Evolutionary conservation across 768 basidiomycete genomes (phyloP).

Genomic region (Tricholoma terreum): DNA sequence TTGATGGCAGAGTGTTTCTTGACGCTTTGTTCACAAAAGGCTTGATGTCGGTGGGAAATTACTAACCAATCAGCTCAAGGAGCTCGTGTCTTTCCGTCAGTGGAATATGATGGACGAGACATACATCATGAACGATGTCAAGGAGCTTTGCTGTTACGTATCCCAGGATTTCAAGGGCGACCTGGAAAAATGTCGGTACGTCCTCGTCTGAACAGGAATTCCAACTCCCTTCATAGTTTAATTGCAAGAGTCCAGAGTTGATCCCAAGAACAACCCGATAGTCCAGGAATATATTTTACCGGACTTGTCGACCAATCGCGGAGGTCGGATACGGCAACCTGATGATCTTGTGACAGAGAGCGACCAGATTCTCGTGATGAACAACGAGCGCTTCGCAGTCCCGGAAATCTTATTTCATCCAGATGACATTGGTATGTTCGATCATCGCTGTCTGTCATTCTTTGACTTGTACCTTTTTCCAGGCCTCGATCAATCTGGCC

Average conservation of each 20-base stretch:
- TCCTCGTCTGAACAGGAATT: constrained; percentile 7
- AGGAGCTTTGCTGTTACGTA: constrained; percentile 89
- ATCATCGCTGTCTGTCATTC: constrained; percentile 9
- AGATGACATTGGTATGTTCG: constrained; percentile 74
- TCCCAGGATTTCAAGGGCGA: constrained; percentile 69
- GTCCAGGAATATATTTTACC: constrained; percentile 90
- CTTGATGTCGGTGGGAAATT: constrained; percentile 96
- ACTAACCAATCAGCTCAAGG: constrained; percentile 92
- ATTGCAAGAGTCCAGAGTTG: constrained; percentile 36
- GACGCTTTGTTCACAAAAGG: constrained; percentile 37
- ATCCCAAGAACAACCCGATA: constrained; percentile 60
- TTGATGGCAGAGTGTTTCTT: constrained; percentile 8
- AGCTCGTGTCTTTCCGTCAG: constrained; percentile 90
- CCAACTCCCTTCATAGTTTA: constrained; percentile 3
- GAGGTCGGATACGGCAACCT: constrained; percentile 51
- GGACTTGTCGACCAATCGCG: constrained; percentile 70
- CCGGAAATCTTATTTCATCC: constrained; percentile 94
- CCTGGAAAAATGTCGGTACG: constrained; percentile 77
- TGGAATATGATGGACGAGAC: constrained; percentile 99
- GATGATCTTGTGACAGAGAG: constrained; percentile 52
- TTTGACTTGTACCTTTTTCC: constrained; percentile 20
- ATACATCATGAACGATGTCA: constrained; percentile 88
- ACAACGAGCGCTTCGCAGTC: constrained; percentile 87
- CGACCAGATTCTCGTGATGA: constrained; percentile 78
- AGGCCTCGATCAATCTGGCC: constrained; percentile 81